Conservation (phyloP, 2,329 filamentous ascomycete species). For the Blastomyces gilchristii region DNA sequence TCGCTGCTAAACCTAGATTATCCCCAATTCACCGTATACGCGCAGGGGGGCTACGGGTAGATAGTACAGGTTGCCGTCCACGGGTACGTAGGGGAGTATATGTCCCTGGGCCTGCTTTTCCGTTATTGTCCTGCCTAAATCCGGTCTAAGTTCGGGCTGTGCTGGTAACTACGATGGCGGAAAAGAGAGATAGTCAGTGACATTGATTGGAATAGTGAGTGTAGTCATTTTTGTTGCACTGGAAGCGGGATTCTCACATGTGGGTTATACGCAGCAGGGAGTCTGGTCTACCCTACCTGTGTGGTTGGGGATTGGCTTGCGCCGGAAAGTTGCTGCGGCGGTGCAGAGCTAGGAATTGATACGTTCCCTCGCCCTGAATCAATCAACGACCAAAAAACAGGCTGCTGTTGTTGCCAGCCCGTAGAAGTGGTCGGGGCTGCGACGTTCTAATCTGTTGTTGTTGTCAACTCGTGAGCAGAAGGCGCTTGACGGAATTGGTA, state of each 20-base stretch:
- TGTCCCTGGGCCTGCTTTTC: not conserved
- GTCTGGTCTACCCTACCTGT: not conserved
- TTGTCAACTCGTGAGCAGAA: not conserved
- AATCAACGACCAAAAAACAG: not conserved
- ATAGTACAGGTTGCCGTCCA: not conserved
- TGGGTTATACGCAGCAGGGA: slow-evolving; percentile 6
- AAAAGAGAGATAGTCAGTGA: not conserved
- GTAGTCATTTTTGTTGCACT: not conserved
- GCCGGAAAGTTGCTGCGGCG: not conserved
- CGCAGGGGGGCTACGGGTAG: not conserved
- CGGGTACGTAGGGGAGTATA: not conserved
- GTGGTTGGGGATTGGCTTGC: not conserved
- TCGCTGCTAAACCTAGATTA: not conserved
- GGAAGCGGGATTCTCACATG: slow-evolving; percentile 1
- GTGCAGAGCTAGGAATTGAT: not conserved
- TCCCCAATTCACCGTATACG: not conserved
- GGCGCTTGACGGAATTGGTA: not conserved
- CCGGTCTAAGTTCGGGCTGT: not conserved
- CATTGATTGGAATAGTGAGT: not conserved
- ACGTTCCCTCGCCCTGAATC: not conserved
- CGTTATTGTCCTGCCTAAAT: not conserved
- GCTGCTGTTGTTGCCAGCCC: too few species aligned
- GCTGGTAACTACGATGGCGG: not conserved
- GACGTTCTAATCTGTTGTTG: not conserved
- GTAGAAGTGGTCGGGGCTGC: not conserved